Conservation (phyloP, 306 rosid species). For the Castanea sativa region DNA sequence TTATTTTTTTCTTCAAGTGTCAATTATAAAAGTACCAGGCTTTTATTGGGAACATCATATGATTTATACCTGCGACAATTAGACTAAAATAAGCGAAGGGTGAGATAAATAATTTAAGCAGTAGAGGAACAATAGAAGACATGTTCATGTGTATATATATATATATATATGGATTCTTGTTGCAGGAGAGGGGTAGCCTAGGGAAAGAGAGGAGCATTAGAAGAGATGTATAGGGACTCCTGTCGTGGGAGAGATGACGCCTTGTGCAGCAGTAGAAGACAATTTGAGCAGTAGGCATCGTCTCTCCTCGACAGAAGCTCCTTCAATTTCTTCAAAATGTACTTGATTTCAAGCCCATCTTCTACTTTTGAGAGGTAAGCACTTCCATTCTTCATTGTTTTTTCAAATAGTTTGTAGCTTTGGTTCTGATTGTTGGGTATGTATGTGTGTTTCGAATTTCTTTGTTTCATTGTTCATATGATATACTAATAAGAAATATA, state of each 20-base stretch:
- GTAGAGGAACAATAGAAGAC: neutral
- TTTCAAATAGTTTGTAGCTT: neutral
- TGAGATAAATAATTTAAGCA: neutral
- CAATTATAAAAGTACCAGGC: neutral
- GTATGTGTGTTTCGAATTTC: neutral
- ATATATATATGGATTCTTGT: too few species aligned
- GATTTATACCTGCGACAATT: neutral
- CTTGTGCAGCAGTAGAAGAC: neutral
- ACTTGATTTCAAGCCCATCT: neutral
- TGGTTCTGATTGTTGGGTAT: neutral
- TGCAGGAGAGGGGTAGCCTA: neutral
- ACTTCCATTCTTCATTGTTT: neutral
- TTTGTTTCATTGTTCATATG: neutral
- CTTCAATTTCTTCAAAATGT: slow-evolving; percentile 22
- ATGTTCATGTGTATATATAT: neutral
- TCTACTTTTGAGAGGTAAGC: neutral
- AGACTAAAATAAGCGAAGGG: neutral
- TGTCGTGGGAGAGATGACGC: slow-evolving; percentile 49
- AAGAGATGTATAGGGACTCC: slow-evolving; percentile 23
- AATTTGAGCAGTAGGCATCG: slow-evolving; percentile 28
- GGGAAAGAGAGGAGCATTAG: neutral
- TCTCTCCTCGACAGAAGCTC: slow-evolving; percentile 54
- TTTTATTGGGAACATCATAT: neutral
- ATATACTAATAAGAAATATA: too few species aligned
- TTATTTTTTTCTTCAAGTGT: neutral